These are phyloP conservation scores for Dunaliella sp. DNA, from an alignment of 139 green algal species.

Conservation along the genomic window DNA sequence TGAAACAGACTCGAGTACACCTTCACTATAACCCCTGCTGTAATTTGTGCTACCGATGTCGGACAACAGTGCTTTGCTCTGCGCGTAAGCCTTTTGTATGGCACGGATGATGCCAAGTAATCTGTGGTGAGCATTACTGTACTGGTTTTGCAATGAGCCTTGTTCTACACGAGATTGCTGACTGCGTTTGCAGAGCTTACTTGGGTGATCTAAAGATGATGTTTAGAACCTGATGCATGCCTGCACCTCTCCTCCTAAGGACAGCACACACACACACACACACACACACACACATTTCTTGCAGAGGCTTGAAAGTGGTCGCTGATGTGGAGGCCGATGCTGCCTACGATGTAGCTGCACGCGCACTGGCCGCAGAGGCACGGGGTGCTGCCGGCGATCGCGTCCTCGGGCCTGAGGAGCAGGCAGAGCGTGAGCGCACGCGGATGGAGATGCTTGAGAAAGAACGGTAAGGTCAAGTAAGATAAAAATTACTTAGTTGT, in stretches of 20 bases:
- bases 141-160: not conserved
- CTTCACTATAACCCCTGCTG: too few species aligned
- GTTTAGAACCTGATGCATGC: too few species aligned
- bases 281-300: too few species aligned
- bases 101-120: not conserved
- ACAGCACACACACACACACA: too few species aligned
- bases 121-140: not conserved
- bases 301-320: conserved; percentile 44
- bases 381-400: conserved; percentile 61
- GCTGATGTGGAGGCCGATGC: conserved; percentile 55
- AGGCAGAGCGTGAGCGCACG: conserved; percentile 32
- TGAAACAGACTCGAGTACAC: too few species aligned
- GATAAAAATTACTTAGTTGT: too few species aligned
- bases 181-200: too few species aligned
- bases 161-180: conserved; percentile 20
- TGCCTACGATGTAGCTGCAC: conserved; percentile 65
- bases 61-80: not conserved
- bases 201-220: too few species aligned
- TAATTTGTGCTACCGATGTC: too few species aligned
- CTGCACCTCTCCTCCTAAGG: too few species aligned
- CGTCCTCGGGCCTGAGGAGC: conserved; percentile 56
- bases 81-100: too few species aligned
- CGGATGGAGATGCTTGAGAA: conserved; percentile 51
- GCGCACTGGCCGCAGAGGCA: conserved; percentile 72
- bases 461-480: conserved; percentile 20